These are phyloP conservation scores for Magnaporthiopsis poae DNA, from an alignment of 2,329 filamentous ascomycete species.

Conservation along the genomic window DNA sequence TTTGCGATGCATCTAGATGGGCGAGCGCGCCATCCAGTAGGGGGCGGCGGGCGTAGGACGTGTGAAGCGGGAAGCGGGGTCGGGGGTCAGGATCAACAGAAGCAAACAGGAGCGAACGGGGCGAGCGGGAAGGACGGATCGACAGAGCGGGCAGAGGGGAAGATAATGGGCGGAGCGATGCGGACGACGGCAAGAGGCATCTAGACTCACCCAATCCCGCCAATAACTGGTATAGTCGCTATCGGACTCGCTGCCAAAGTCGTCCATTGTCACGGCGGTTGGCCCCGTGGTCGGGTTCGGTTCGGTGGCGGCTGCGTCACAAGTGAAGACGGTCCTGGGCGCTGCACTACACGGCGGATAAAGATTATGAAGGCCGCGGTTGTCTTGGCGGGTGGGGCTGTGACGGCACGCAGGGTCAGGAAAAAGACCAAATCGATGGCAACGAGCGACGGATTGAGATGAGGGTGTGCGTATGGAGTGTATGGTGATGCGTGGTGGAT, in stretches of 20 bases:
- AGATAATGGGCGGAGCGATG: not conserved
- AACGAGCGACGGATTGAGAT: not conserved
- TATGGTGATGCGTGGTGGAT: not conserved
- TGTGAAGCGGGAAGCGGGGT: not conserved
- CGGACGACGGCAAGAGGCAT: not conserved
- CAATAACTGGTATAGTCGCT: slow-evolving; percentile 99
- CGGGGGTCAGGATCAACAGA: not conserved
- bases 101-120: not conserved
- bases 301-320: not conserved
- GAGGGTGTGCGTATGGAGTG: not conserved
- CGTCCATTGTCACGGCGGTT: slow-evolving; percentile 60
- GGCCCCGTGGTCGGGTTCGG: too few species aligned
- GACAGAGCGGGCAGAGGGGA: not conserved
- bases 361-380: not conserved
- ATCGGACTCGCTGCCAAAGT: slow-evolving; percentile 94
- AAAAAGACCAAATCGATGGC: not conserved
- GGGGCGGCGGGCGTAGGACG: not conserved
- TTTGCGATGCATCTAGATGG: not conserved
- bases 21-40: too few species aligned
- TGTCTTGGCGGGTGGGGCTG: not conserved
- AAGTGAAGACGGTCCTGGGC: not conserved
- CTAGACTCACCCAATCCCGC: slow-evolving; percentile 84
- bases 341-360: not conserved
- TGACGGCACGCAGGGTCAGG: not conserved
- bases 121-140: too few species aligned